Base-by-base conservation (phyloP, 768 basidiomycete genomes). In the Tylopilus plumbeoviolaceoides region DNA sequence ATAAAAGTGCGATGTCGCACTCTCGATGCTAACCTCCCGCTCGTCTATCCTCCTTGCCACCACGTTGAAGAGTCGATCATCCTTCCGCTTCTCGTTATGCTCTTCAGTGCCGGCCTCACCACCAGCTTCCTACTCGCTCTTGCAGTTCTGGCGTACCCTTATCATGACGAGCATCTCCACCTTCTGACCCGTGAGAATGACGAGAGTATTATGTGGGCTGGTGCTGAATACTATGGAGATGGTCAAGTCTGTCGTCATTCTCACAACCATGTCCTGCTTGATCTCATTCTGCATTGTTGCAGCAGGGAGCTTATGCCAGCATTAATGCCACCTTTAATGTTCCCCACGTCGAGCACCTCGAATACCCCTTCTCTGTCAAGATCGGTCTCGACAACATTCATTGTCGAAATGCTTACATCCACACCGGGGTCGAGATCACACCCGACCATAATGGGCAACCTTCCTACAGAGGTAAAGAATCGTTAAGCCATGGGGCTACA, bases 381-480 rank as follows among this genome's bases (percentile, higher is more conserved):
- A 11, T 11, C 17, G 35, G 35, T 17, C 35, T 36, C 17, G 35
- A 36, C 35, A 35, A 5, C 5, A 23, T 23, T 23, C 23, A 23
- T 23, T 36, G 35, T 36, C 15, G 3, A 17, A 7, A 36, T 14
- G 33, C 5, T 36, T 36, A 15, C 15, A 7, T 36, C 5, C 35
- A 7, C 2, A 7, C 7, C 15, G 35, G 35, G 15, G 15, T 36
- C 15, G 35, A 36, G 23, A 23, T 59, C 30, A 25, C 2, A 14
- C 2, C 55, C 31, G 38, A n/a, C 4, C 5, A 47, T 17, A 12
- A 36, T 27, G 23, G 15, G 3, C 4, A 30, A 9, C 4, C 21
- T 15, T 21, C 46, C 14, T 59, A 55, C n/a, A 0, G 12, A 18
- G 57, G 59, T 60, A 39, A 45, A 10, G 9, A 27, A 4, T 7